Conservation (phyloP, 495 filamentous ascomycete species). For the Aspergillus avenaceus region DNA sequence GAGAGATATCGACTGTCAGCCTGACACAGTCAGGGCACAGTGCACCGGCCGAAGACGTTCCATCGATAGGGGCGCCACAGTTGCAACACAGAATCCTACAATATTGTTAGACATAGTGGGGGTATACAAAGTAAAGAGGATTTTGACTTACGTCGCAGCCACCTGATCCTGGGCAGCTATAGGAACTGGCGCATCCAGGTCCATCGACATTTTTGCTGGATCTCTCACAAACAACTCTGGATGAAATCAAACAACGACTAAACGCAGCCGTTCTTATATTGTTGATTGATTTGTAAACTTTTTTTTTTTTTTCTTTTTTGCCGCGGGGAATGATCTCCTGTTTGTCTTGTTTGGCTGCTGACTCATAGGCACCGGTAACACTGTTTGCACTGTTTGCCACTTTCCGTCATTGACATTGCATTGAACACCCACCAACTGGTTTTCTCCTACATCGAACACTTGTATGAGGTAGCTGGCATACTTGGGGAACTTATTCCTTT, state of each 20-base stretch:
- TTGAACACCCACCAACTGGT: not conserved
- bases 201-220: slow-evolving; percentile 58
- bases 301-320: not conserved
- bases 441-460: not conserved
- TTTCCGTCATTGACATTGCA: not conserved
- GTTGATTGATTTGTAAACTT: not conserved
- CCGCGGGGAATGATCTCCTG: slow-evolving; percentile 1
- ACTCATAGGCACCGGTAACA: not conserved
- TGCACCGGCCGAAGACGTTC: slow-evolving; percentile 78
- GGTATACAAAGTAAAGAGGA: slow-evolving; percentile 12
- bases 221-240: not conserved
- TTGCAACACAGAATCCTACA: slow-evolving; percentile 87
- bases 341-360: slow-evolving; percentile 7
- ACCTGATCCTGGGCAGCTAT: slow-evolving; percentile 49
- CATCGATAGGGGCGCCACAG: slow-evolving; percentile 90
- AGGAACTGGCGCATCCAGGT: slow-evolving; percentile 60
- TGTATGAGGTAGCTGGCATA: slow-evolving; percentile 30
- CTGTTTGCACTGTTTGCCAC: slow-evolving; percentile 18
- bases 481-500: slow-evolving; percentile 18
- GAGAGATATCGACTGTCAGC: slow-evolving; percentile 86
- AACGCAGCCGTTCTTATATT: not conserved
- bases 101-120: slow-evolving; percentile 15
- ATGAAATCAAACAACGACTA: not conserved
- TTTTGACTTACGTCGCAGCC: slow-evolving; percentile 55
- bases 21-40: slow-evolving; percentile 94